phyloP scores from a whole-genome alignment of 805 yeast species.

The Saccharomycopsis sp. region DNA sequence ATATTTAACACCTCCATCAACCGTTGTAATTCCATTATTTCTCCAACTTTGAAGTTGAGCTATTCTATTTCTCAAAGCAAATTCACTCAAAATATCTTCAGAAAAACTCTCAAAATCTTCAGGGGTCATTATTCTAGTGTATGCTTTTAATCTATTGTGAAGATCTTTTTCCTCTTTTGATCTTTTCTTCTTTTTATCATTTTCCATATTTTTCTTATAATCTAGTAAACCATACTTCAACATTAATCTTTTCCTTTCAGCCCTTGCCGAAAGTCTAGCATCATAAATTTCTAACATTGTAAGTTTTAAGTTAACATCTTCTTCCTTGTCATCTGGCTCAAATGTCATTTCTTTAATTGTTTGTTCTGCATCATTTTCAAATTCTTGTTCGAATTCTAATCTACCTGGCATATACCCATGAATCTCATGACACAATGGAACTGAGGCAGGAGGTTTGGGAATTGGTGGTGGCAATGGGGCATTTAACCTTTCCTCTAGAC shows the following conservation, averaged over 20 bases:
- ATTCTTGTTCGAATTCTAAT: slow-evolving; percentile 91
- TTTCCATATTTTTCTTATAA: slow-evolving; percentile 68
- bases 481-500: slow-evolving; percentile 66
- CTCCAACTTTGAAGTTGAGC: slow-evolving; percentile 93
- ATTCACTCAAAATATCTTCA: slow-evolving; percentile 65
- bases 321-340: slow-evolving; percentile 83
- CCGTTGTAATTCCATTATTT: slow-evolving; percentile 71
- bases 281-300: slow-evolving; percentile 84
- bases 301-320: slow-evolving; percentile 83
- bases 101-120: slow-evolving; percentile 70
- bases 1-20: slow-evolving; percentile 74
- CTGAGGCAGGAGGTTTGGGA: slow-evolving; percentile 81
- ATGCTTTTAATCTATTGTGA: slow-evolving; percentile 64
- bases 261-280: slow-evolving; percentile 79
- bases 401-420: slow-evolving; percentile 99
- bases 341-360: slow-evolving; percentile 92
- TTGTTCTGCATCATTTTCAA: slow-evolving; percentile 92
- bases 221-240: slow-evolving; percentile 72
- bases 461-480: slow-evolving; percentile 75
- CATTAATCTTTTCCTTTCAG: slow-evolving; percentile 81
- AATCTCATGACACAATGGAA: slow-evolving; percentile 92
- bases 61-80: slow-evolving; percentile 68
- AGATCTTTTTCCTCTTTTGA: slow-evolving; percentile 85
- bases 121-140: slow-evolving; percentile 69
- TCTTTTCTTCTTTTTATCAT: slow-evolving; percentile 60